Percentiles rank a stretch among this genome's conserved stretches.
These are phyloP conservation scores for Diaporthe sp. DNA, from an alignment of 2,329 filamentous ascomycete species.

Conservation along the genomic window DNA sequence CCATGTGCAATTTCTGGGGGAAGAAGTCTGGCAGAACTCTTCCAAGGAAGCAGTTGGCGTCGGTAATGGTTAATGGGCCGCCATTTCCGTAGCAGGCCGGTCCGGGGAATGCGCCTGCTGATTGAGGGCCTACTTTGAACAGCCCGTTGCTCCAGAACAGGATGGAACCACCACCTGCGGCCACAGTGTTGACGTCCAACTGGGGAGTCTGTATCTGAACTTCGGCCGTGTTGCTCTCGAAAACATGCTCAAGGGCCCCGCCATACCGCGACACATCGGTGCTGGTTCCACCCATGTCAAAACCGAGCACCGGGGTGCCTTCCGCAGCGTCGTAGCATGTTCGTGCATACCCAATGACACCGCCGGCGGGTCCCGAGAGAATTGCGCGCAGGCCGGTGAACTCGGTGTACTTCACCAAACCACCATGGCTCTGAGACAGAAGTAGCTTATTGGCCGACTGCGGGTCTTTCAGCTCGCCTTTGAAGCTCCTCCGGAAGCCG, in stretches of 20 bases:
- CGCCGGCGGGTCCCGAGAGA: slow-evolving; percentile 74
- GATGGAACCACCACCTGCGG: slow-evolving; percentile 83
- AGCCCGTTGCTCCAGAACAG: slow-evolving; percentile 88
- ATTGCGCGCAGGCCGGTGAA: slow-evolving; percentile 65
- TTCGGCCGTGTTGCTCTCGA: slow-evolving; percentile 71
- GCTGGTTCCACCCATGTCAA: slow-evolving; percentile 41
- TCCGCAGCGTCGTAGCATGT: slow-evolving; percentile 78
- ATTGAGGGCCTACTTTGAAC: slow-evolving; percentile 81
- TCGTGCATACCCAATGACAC: slow-evolving; percentile 80
- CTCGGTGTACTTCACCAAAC: slow-evolving; percentile 42
- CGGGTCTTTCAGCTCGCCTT: slow-evolving; percentile 69
- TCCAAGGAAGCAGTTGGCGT: slow-evolving; percentile 86
- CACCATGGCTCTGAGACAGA: slow-evolving; percentile 68
- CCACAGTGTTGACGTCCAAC: slow-evolving; percentile 90
- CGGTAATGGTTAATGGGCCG: slow-evolving; percentile 86
- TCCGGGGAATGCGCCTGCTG: slow-evolving; percentile 83
- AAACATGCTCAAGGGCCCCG: slow-evolving; percentile 38
- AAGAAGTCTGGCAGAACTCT: slow-evolving; percentile 87
- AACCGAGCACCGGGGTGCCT: slow-evolving; percentile 50
- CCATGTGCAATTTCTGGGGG: slow-evolving; percentile 56
- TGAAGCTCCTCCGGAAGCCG: slow-evolving; percentile 75
- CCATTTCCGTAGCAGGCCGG: slow-evolving; percentile 89
- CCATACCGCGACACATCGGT: slow-evolving; percentile 63
- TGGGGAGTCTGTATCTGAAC: slow-evolving; percentile 90
- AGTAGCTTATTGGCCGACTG: slow-evolving; percentile 77